Conservation (phyloP, 306 rosid genomes). For the Cucurbita argyrosperma region DNA sequence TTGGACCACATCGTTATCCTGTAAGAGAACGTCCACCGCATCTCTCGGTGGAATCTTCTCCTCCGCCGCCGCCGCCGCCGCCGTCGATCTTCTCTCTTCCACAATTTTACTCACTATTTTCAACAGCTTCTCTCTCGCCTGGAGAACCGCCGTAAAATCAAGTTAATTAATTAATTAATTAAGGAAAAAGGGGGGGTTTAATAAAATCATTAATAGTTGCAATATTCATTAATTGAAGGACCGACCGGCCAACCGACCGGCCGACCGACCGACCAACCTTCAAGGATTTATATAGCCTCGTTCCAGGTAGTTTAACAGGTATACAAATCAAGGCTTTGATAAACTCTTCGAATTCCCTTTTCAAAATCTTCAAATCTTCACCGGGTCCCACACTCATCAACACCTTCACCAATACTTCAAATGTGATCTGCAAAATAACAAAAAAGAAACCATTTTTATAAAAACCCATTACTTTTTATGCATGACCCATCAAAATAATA, state of each 20-base stretch:
- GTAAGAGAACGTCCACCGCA: conserved; percentile 53
- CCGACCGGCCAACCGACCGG: no score
- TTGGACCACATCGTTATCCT: conserved; percentile 22
- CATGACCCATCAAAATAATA: not conserved
- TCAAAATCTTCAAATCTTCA: conserved; percentile 49
- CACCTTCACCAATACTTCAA: conserved; percentile 48
- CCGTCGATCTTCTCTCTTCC: conserved; percentile 21
- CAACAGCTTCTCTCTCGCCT: conserved; percentile 73
- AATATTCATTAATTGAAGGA: not conserved
- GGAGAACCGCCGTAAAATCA: not conserved
- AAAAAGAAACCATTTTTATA: not conserved
- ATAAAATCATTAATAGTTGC: not conserved
- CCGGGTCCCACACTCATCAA: conserved; percentile 72
- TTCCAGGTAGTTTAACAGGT: conserved; percentile 80
- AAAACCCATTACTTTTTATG: not conserved
- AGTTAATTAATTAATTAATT: not conserved
- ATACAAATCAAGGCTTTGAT: conserved; percentile 76
- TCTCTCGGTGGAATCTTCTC: conserved; percentile 17
- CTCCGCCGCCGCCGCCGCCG: not conserved
- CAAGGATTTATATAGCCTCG: conserved; percentile 67
- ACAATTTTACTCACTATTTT: conserved; percentile 47
- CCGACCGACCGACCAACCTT: conserved; percentile 25
- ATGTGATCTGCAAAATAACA: conserved; percentile 43
- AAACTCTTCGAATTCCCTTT: conserved; percentile 61
- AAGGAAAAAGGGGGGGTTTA: not conserved